These are phyloP conservation scores for Creolimax fragrantissima DNA, from an alignment of 78 protist species.

Conservation along the genomic window DNA sequence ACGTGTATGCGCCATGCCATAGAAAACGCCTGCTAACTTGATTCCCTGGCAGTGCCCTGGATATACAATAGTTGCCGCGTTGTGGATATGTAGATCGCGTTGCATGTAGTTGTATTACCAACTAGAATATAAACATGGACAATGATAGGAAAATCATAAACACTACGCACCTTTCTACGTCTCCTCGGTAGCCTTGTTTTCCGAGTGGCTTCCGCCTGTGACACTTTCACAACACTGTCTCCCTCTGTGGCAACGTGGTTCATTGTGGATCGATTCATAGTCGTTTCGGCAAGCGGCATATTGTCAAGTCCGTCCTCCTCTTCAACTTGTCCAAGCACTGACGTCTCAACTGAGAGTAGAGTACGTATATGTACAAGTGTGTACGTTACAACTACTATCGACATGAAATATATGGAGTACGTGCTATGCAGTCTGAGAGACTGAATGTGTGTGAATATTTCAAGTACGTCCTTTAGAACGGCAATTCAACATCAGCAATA, in stretches of 20 bases:
- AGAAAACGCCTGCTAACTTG: too few relatives aligned
- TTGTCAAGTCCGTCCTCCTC: not conserved
- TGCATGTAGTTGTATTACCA: too few relatives aligned
- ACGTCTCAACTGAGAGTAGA: not conserved
- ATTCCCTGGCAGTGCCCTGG: too few relatives aligned
- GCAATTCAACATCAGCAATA: too few relatives aligned
- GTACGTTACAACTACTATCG: too few relatives aligned
- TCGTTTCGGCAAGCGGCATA: not conserved
- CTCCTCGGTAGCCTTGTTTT: not conserved
- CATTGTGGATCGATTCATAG: not conserved
- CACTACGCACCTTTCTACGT: not conserved
- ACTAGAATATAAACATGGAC: not conserved
- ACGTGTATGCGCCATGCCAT: too few relatives aligned
- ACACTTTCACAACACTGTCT: not conserved
- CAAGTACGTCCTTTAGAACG: too few relatives aligned
- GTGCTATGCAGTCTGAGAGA: too few relatives aligned
- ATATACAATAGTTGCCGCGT: not conserved
- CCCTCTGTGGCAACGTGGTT: not conserved
- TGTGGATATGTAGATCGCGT: not conserved
- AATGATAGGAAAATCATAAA: not conserved
- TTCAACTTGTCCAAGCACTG: not conserved
- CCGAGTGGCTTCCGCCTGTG: too few relatives aligned
- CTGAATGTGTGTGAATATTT: too few relatives aligned
- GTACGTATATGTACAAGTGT: not conserved
- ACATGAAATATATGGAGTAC: too few relatives aligned